These are phyloP conservation scores for Eucalyptus rudis DNA, from an alignment of 345 rosid genomes.

Conservation along the genomic window DNA sequence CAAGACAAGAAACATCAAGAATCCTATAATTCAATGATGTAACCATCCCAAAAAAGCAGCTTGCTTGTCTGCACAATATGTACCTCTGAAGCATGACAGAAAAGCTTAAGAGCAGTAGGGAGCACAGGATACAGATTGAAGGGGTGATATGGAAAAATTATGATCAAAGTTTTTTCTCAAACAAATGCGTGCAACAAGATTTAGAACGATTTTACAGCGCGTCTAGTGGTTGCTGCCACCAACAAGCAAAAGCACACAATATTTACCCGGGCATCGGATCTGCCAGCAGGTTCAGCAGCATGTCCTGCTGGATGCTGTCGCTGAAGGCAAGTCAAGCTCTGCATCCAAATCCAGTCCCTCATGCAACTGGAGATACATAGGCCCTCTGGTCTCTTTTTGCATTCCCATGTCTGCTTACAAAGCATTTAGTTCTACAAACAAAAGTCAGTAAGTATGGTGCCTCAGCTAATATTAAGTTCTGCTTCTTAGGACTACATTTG, in stretches of 20 bases:
- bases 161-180: neutral
- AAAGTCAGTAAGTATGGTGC: neutral
- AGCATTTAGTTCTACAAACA: constrained; percentile 69
- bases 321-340: neutral
- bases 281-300: neutral
- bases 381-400: constrained; percentile 71
- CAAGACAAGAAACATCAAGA: neutral
- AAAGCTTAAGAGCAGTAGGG: neutral
- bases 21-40: neutral
- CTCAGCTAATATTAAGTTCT: neutral
- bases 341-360: constrained; percentile 45
- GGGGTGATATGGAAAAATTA: neutral
- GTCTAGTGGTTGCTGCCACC: neutral
- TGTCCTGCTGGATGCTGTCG: neutral
- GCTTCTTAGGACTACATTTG: neutral
- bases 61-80: neutral
- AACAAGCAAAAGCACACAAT: neutral
- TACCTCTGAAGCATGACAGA: neutral
- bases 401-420: constrained; percentile 82
- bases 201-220: neutral
- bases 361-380: constrained; percentile 80
- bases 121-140: neutral
- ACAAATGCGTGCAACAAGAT: neutral
- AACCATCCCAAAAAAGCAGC: neutral
- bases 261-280: neutral